Percentiles rank a stretch among this genome's conserved stretches.
Conservation (phyloP, 495 filamentous ascomycete genomes). For the Penicillium angulare region DNA sequence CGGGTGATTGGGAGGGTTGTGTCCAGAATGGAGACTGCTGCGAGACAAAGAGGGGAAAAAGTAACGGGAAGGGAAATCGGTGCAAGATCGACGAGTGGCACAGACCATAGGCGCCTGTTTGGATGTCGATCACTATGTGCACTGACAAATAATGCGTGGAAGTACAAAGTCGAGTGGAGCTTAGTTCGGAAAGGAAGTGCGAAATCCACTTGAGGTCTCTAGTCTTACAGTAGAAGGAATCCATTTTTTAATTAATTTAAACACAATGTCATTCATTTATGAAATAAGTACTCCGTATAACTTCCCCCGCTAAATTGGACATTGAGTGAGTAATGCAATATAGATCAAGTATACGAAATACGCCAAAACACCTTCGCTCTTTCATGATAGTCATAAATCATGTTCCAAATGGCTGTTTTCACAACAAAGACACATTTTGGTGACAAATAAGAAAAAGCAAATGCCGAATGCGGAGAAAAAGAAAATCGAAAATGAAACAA, state of each 20-base stretch:
- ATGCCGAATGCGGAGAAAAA: not conserved
- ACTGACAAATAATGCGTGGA: too few species aligned
- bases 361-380: slow-evolving; percentile 6
- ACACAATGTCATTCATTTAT: too few species aligned
- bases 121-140: slow-evolving; percentile 6
- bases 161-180: too few species aligned
- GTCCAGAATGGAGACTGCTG: too few species aligned
- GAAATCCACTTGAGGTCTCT: not conserved
- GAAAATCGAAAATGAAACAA: not conserved
- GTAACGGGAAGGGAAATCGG: not conserved
- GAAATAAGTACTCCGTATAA: too few species aligned
- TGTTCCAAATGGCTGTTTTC: too few species aligned
- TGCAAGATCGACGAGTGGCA: slow-evolving; percentile 16
- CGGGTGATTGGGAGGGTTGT: too few species aligned
- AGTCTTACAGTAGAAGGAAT: too few species aligned
- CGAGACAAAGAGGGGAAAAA: not conserved
- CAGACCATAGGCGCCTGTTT: slow-evolving; percentile 10
- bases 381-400: slow-evolving; percentile 2
- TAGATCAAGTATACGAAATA: not conserved
- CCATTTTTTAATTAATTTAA: too few species aligned
- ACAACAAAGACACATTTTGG: not conserved
- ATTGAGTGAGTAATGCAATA: too few species aligned
- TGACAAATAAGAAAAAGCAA: not conserved
- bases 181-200: not conserved
- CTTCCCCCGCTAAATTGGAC: too few species aligned